Evolutionary conservation across 257 asterid species (phyloP).

Genomic region (Rauvolfia tetraphylla): DNA sequence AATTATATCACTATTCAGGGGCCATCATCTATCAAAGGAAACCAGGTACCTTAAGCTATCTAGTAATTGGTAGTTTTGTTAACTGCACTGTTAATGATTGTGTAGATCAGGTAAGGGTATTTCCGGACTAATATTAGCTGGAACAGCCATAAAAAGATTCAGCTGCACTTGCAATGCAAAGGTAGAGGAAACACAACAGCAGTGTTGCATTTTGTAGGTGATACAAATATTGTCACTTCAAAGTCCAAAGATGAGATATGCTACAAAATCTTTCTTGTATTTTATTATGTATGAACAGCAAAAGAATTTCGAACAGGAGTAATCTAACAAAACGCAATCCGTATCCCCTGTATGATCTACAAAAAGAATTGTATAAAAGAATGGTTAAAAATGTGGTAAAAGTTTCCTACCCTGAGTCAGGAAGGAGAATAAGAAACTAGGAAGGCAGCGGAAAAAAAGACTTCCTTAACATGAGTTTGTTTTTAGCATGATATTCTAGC

Average conservation of each 20-base stretch:
- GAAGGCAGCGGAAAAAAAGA: not conserved
- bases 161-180: too few species aligned
- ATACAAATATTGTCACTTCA: not conserved
- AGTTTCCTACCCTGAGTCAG: not conserved
- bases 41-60: not conserved
- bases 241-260: not conserved
- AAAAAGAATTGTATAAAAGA: not conserved
- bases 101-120: too few species aligned
- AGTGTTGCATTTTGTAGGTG: not conserved
- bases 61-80: too few species aligned
- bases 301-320: conserved; percentile 7
- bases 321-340: conserved; percentile 4
- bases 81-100: too few species aligned
- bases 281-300: not conserved
- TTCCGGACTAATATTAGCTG: too few species aligned
- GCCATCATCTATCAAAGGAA: not conserved
- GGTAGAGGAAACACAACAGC: not conserved
- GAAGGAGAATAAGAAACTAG: not conserved
- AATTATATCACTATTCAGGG: not conserved
- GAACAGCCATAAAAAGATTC: too few species aligned
- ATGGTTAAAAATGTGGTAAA: not conserved
- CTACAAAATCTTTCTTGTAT: not conserved
- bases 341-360: conserved; percentile 7
- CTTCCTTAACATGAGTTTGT: not conserved
- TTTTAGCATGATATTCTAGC: not conserved